Conservation (phyloP, 1,284 basidiomycete species). For the Austroboletus olivaceoglutinosus region DNA sequence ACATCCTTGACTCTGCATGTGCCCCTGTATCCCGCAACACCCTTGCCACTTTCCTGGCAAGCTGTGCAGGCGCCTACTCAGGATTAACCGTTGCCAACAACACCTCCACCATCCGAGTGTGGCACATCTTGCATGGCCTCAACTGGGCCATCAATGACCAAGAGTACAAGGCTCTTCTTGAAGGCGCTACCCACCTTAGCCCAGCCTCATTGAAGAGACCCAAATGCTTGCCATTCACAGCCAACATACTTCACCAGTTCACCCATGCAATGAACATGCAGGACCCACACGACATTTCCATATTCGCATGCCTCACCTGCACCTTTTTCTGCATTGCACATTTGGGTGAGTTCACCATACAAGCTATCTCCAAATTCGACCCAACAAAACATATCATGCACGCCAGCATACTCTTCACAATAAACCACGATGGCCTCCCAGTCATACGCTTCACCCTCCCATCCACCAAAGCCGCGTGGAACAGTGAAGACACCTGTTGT, state of each 20-base stretch:
- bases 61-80: background rate
- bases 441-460: background rate
- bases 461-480: background rate
- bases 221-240: background rate
- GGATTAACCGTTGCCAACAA: background rate
- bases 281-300: background rate
- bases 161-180: background rate
- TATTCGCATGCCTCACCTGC: background rate
- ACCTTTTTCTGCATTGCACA: background rate
- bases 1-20: background rate
- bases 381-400: background rate
- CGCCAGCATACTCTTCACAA: fast-evolving
- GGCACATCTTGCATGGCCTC: background rate
- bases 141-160: background rate
- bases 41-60: background rate
- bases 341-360: background rate
- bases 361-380: background rate
- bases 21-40: background rate
- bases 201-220: background rate
- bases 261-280: background rate
- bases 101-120: background rate
- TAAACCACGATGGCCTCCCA: background rate
- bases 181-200: background rate
- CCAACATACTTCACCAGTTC: background rate
- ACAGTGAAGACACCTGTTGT: background rate